Evolutionary conservation across 179 eudicot species (phyloP), one percentile per base, ranked within the genome.

Genomic region (Dionaea muscipula): DNA sequence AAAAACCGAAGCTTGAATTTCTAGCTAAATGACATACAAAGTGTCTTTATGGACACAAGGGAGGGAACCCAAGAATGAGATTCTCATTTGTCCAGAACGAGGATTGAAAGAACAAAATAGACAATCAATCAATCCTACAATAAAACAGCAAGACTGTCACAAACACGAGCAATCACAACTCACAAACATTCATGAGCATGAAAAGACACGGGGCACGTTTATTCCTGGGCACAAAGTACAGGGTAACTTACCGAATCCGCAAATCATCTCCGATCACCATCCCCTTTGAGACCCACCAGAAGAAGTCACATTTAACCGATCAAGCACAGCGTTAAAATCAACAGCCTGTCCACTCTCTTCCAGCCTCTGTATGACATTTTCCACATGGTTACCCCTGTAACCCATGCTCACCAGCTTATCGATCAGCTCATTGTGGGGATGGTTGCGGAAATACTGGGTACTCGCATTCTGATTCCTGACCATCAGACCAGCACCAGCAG

Each of bases 331-430:
- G 60, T 91, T 84, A 62, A 87, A 91, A 65, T 91, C 98, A 57
- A 91, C 82, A 35, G 88, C 55, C 67, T 78, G 86, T 16, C 98
- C 94, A 56, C 68, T 80, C 61, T 91, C 96, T 67, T 91, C 96
- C 38, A 91, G 75, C 93, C 94, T 84, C 78, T 91, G 95, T 63
- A 91, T 91, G 55, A 81, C 79, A 38, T 74, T 62, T 20, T 66
- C 71, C 19, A 87, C 86, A 51, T 78, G 94, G 55, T 91, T 96
- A 24, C 93, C 86, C 64, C 98, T 68, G 61, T 80, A 91, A 45
- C 98, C 98, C 98, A 91, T 91, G 72, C 76, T 68, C 62, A 78
- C 86, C 72, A 87, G 47, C 75, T 87, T 87, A 58, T 91, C 96
- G 57, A 91, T 77, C 70, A 91, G 74, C 51, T 91, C 98, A 51